Percentiles rank a stretch among this genome's conserved stretches.
These are phyloP conservation scores for Coniosporium apollinis DNA, from an alignment of 495 filamentous ascomycete species.

Conservation along the genomic window DNA sequence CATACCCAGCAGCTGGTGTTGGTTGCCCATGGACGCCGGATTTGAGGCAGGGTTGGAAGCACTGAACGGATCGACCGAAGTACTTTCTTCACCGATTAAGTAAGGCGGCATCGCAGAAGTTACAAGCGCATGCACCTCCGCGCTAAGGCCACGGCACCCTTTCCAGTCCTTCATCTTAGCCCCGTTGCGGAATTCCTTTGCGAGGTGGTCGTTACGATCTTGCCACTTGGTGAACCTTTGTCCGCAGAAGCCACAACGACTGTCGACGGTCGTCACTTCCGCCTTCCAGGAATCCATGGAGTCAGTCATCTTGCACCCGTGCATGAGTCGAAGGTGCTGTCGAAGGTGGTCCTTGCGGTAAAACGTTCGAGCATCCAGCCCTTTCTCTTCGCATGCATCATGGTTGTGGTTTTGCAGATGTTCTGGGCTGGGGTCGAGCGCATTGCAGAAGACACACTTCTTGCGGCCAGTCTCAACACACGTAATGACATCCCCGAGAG, in stretches of 20 bases:
- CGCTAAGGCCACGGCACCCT: slow-evolving; percentile 23
- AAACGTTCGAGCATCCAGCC: slow-evolving; percentile 51
- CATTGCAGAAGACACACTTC: slow-evolving; percentile 54
- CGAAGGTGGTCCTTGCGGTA: slow-evolving; percentile 72
- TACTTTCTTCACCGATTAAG: slow-evolving; percentile 23
- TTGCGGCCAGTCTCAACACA: slow-evolving; percentile 26
- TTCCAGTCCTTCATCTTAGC: slow-evolving; percentile 26
- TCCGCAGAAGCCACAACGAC: slow-evolving; percentile 25
- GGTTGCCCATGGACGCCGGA: not conserved
- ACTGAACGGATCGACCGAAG: slow-evolving; percentile 21
- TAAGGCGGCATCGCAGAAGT: slow-evolving; percentile 27
- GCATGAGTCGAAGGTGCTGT: slow-evolving; percentile 67
- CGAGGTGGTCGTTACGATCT: slow-evolving; percentile 23
- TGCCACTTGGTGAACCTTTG: slow-evolving; percentile 22
- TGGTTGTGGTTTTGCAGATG: slow-evolving; percentile 61
- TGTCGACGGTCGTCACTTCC: slow-evolving; percentile 17
- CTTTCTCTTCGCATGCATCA: slow-evolving; percentile 46
- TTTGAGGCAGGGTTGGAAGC: slow-evolving; percentile 14
- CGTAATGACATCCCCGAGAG: slow-evolving; percentile 39
- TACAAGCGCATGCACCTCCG: slow-evolving; percentile 21
- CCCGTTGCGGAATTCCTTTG: slow-evolving; percentile 25
- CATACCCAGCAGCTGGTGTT: no score
- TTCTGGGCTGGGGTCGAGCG: slow-evolving; percentile 34
- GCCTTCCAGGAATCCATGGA: slow-evolving; percentile 55
- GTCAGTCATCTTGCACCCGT: slow-evolving; percentile 43